Evolutionary conservation across 2,329 filamentous ascomycete species (phyloP).

Genomic region (Fusarium cyanostomum): DNA sequence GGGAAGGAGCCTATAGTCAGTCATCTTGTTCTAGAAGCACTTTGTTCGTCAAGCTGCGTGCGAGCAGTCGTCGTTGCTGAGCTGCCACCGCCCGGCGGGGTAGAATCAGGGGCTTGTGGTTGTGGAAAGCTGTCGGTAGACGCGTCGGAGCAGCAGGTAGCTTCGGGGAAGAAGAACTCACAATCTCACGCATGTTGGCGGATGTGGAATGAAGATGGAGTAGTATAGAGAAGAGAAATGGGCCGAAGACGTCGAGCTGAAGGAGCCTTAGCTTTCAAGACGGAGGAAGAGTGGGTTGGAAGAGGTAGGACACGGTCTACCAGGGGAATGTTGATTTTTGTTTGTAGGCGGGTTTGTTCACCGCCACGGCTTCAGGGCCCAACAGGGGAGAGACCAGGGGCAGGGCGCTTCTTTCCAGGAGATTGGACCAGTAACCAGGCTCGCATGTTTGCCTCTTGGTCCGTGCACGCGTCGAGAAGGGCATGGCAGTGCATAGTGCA

Average conservation of each 20-base stretch:
- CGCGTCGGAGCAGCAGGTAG: conserved; percentile 11
- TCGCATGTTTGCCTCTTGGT: conserved; percentile 49
- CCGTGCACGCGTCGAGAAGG: conserved; percentile 44
- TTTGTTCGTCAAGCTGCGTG: conserved; percentile 16
- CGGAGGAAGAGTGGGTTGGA: conserved; percentile 43
- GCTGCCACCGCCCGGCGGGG: conserved; percentile 45
- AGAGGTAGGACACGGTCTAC: conserved; percentile 40
- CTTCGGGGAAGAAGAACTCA: conserved; percentile 55
- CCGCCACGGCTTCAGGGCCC: conserved; percentile 45
- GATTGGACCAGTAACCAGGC: conserved; percentile 38
- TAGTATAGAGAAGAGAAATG: conserved; percentile 37
- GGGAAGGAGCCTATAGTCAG: conserved; percentile 62
- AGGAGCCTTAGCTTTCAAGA: conserved; percentile 47
- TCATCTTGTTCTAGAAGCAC: conserved; percentile 45
- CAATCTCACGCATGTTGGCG: conserved; percentile 74
- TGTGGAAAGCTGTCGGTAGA: neutral
- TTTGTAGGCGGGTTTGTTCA: conserved; percentile 46
- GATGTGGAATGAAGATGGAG: conserved; percentile 42
- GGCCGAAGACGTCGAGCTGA: conserved; percentile 44
- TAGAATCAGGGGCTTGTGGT: conserved; percentile 49
- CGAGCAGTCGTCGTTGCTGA: conserved; percentile 26
- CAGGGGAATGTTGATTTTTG: conserved; percentile 51
- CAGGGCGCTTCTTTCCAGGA: conserved; percentile 39
- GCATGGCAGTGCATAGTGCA: conserved; percentile 40
- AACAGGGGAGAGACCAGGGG: conserved; percentile 38